Evolutionary conservation across 495 filamentous ascomycete species (phyloP).

Genomic region (Tuber calosporum): DNA sequence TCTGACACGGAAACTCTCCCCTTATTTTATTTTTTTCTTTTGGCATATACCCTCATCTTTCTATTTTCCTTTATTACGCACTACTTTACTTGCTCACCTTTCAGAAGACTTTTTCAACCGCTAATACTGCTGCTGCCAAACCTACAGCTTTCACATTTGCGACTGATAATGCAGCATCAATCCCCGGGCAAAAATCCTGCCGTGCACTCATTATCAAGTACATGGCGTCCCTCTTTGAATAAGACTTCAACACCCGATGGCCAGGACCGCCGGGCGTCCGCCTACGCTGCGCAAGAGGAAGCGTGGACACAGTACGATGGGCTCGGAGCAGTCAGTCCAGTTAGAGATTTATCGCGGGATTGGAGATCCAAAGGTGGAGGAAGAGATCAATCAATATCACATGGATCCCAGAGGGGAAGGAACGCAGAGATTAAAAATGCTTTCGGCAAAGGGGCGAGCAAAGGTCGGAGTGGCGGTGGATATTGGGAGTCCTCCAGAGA

Average conservation of each 20-base stretch:
- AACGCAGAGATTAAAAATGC: conserved; percentile 14
- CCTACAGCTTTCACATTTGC: conserved; percentile 32
- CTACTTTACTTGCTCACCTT: background rate
- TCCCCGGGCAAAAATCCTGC: background rate
- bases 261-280: conserved; percentile 4
- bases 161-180: conserved; percentile 38
- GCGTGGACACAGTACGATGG: conserved; percentile 41
- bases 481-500: background rate
- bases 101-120: background rate
- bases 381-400: conserved; percentile 19
- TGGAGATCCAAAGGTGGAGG: conserved; percentile 22
- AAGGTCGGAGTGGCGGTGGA: conserved; percentile 19
- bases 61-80: conserved; percentile 1
- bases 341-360: conserved; percentile 32
- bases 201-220: background rate
- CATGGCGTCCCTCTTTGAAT: background rate
- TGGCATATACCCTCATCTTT: conserved; percentile 24
- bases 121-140: conserved; percentile 23
- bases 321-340: conserved; percentile 30
- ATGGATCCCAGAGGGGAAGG: conserved; percentile 11
- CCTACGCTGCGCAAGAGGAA: conserved; percentile 29
- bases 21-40: conserved; percentile 12
- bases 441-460: conserved; percentile 14
- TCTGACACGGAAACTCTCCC: background rate
- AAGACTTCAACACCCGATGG: background rate